Base-by-base conservation (phyloP, 169 alveolate species). In the Toxoplasma gondii region DNA sequence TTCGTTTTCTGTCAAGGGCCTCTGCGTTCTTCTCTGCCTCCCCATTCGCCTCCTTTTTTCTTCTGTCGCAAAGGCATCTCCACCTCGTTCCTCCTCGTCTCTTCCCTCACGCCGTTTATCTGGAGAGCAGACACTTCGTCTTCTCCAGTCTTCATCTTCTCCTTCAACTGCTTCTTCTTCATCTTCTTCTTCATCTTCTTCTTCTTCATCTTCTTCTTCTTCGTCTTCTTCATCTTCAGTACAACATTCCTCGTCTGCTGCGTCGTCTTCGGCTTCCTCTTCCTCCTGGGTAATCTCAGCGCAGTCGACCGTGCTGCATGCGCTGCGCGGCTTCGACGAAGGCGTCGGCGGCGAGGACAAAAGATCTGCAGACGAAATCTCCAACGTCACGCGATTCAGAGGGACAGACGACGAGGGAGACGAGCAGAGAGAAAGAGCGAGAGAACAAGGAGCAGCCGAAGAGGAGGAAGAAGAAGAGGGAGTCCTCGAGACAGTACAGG, bases 321-420 rank as follows among this genome's bases (percentile, higher is more conserved):
- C 1, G 44, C 84, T 74, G 44, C 43, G 84, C 41, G 84, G 84
- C 84, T 74, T 74, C 84, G 84, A 74, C 5, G 84, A 74, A 2
- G 84, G 84, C 45, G 84, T 74, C 45, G 84, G 27, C 5, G 84
- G 84, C 43, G 84, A 41, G 2, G 84, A 74, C 2, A n/a, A 74
- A n/a, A 22, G 84, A 16, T 74, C 84, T 24, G 44, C 84, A 1
- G 84, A 36, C 12, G 74, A 64, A 31, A 4, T 64, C 74, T 64
- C n/a, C 74, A 31, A 12, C 74, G 74, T 31, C 74, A 1, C 74
- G n/a, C 7, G 5, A 16, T 7, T 31, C 24, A 27, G 22, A 64
- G 74, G 22, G 74, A 31, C 34, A 64, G 74, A 64, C 7, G 74
- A 64, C 7, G 74, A 64, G 74, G 74, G 22, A 27, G 74, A 64